phyloP scores from a whole-genome alignment of 148 eudicot species.

The Amaranthus hypochondriacus region DNA sequence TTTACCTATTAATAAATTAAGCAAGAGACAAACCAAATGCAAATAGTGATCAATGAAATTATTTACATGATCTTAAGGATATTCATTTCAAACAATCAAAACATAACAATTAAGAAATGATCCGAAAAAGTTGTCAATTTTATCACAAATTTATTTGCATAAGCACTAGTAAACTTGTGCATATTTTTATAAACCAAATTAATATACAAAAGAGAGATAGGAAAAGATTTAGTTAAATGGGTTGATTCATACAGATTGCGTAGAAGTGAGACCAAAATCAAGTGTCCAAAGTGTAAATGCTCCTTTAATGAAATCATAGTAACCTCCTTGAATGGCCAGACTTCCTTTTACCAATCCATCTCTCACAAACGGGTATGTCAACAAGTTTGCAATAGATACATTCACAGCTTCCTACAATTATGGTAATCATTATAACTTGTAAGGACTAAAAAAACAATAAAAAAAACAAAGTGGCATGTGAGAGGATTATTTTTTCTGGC shows the following conservation, averaged over 20 bases:
- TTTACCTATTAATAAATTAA: constrained; percentile 56
- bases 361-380: constrained; percentile 90
- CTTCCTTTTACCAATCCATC: constrained; percentile 86
- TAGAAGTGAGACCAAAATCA: constrained; percentile 67
- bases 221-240: constrained; percentile 17
- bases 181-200: constrained; percentile 19
- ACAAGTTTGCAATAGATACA: constrained; percentile 82
- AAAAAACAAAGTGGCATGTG: no score
- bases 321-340: constrained; percentile 72
- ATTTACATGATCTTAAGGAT: neutral
- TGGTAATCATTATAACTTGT: neutral
- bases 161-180: constrained; percentile 22
- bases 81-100: neutral
- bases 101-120: neutral
- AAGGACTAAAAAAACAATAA: no score
- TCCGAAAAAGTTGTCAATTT: neutral
- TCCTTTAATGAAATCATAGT: constrained; percentile 91
- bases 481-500: no score
- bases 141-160: constrained; percentile 19
- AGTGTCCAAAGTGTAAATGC: constrained; percentile 94
- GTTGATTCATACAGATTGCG: constrained; percentile 76
- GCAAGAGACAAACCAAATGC: constrained; percentile 31
- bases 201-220: constrained; percentile 14
- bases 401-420: constrained; percentile 86
- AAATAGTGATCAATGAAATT: constrained; percentile 25